Evolutionary conservation across 1,284 basidiomycete genomes (phyloP), one percentile per base, ranked within the genome.

Genomic region (Fomes fomentarius): DNA sequence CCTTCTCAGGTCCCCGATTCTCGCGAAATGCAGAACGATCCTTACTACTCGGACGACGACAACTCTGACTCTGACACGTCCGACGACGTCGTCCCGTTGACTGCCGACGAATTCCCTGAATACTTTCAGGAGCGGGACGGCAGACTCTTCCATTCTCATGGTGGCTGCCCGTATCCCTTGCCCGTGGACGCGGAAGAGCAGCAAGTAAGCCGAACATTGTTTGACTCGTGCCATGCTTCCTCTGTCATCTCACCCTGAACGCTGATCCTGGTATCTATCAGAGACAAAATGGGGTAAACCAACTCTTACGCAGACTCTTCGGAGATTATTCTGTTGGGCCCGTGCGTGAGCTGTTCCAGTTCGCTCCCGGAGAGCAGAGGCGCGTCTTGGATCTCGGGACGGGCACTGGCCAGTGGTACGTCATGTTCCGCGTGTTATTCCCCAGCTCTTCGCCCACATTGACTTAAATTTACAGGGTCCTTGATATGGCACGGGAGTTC

Each of bases 331-430:
- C 78, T 63, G 69, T 82, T 41, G 85, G 82, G 11, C 85, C 87
- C 26, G 80, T 89, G 31, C 60, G 62, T 25, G 73, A 83, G 51
- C 70, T 80, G 21, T 74, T 91, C 31, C 50, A 71, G 68, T 63
- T 37, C 66, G 71, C 48, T 63, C 67, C 4, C 30, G 71, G 60
- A 14, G 67, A 75, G 53, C 74, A 74, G 46, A 77, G 74, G 63
- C 74, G 77, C 53, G 85, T 78, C 39, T 74, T 91, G 35, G 89
- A 91, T 68, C 64, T 90, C 26, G 83, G 89, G 54, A 87, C 84
- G 15, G 89, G 89, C 12, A 87, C 77, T 17, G 89, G 89, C 11
- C 72, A 69, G 71, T 91, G 89, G 89, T 89, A 62, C 58, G 78
- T 56, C 47, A 45, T 54, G 44, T 43, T 51, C 22, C 41, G 24